phyloP scores from a whole-genome alignment of 2,329 filamentous ascomycete species.

The Drechmeria coniospora region DNA sequence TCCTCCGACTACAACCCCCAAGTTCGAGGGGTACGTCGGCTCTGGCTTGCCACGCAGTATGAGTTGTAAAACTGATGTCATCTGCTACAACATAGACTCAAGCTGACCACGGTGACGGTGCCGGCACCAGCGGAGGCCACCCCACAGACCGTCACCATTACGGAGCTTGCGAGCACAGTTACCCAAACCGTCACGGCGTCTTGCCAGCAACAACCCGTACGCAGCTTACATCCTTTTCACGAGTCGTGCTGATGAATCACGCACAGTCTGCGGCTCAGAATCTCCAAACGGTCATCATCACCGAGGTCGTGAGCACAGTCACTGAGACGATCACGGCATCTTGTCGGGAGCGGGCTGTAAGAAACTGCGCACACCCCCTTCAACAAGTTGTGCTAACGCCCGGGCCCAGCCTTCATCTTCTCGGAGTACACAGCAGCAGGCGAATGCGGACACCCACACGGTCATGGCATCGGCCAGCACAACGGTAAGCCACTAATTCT shows the following conservation, averaged over 20 bases:
- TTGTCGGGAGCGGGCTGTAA: too few species aligned
- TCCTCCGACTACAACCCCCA: background rate
- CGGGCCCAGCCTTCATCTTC: background rate
- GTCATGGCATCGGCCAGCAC: background rate
- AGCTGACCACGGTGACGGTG: constrained; percentile 5
- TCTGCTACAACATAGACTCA: too few species aligned
- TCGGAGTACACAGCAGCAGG: background rate
- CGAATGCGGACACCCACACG: background rate
- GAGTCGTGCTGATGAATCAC: background rate
- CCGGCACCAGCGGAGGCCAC: constrained; percentile 3
- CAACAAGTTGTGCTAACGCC: too few species aligned
- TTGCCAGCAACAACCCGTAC: constrained; percentile 1
- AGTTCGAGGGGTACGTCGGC: constrained; percentile 10
- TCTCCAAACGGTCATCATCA: too few species aligned
- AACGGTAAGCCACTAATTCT: too few species aligned
- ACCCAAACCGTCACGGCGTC: constrained; percentile 4
- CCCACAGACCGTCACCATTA: constrained; percentile 8
- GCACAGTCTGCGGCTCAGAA: too few species aligned
- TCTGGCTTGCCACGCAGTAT: too few species aligned
- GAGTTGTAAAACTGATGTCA: too few species aligned
- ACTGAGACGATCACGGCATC: too few species aligned
- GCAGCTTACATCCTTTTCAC: too few species aligned
- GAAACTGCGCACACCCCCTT: too few species aligned
- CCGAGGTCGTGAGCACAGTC: too few species aligned
- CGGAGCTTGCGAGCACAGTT: constrained; percentile 2